Percentiles rank a stretch among this genome's conserved stretches.
These are phyloP conservation scores for Danielia oregonensis DNA, from an alignment of 805 yeast species.

Conservation along the genomic window DNA sequence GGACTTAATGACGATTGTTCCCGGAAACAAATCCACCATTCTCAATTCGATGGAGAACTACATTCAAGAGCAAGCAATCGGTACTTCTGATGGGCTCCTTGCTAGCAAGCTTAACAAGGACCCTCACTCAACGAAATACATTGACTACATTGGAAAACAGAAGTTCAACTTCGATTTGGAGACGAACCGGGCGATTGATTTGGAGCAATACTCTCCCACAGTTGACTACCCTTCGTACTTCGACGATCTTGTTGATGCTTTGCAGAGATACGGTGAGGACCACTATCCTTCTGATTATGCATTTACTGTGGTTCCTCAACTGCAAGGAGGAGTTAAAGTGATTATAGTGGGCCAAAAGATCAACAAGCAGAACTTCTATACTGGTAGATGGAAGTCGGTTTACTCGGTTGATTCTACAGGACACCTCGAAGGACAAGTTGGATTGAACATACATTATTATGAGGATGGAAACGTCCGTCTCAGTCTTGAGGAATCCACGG, in stretches of 20 bases:
- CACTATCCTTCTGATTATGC: slow-evolving; percentile 62
- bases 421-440: slow-evolving; percentile 49
- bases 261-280: slow-evolving; percentile 52
- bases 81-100: slow-evolving; percentile 27
- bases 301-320: slow-evolving; percentile 40
- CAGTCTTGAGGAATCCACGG: slow-evolving; percentile 38
- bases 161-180: slow-evolving; percentile 59
- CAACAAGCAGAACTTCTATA: slow-evolving; percentile 77
- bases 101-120: slow-evolving; percentile 34
- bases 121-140: slow-evolving; percentile 37
- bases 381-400: slow-evolving; percentile 81
- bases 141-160: slow-evolving; percentile 48
- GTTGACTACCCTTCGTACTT: slow-evolving; percentile 26
- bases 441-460: slow-evolving; percentile 81
- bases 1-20: slow-evolving; percentile 23
- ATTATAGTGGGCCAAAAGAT: slow-evolving; percentile 68
- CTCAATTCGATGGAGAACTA: slow-evolving; percentile 28
- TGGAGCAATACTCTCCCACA: slow-evolving; percentile 39
- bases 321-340: slow-evolving; percentile 34
- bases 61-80: slow-evolving; percentile 26
- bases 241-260: slow-evolving; percentile 24
- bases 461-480: slow-evolving; percentile 95
- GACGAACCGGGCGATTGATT: slow-evolving; percentile 45
- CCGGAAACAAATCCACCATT: slow-evolving; percentile 15
- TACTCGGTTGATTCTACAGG: slow-evolving; percentile 41